Conservation (phyloP, 495 filamentous ascomycete genomes). For the Penicillium alfredii region DNA sequence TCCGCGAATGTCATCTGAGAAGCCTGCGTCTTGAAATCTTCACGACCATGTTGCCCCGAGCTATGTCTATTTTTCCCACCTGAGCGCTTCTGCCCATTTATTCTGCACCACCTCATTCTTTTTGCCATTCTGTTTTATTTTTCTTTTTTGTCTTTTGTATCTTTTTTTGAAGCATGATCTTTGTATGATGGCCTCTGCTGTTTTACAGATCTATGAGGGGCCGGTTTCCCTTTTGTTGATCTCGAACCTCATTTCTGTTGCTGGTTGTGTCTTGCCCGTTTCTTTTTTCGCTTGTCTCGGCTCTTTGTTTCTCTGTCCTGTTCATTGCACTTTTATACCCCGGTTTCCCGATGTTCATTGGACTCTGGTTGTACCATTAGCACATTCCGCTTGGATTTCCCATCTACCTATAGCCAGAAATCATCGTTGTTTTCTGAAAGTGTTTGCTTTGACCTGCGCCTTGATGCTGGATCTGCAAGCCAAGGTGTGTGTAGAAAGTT, state of each 20-base stretch:
- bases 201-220: no score
- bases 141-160: conserved; percentile 5
- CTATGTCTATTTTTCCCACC: conserved; percentile 19
- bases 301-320: conserved; percentile 10
- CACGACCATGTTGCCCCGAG: conserved; percentile 23
- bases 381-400: conserved; percentile 14
- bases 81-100: conserved; percentile 21
- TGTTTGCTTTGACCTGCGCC: no score
- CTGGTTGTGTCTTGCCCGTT: conserved; percentile 3
- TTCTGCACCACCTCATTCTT: conserved; percentile 8
- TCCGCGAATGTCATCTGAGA: conserved; percentile 36
- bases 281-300: conserved; percentile 4
- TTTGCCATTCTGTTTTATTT: no score
- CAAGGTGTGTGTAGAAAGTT: no score
- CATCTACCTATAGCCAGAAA: conserved; percentile 16
- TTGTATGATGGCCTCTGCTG: conserved; percentile 15
- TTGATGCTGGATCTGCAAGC: no score
- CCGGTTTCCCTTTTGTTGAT: conserved; percentile 19
- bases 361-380: conserved; percentile 37
- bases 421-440: conserved; percentile 9
- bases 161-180: conserved; percentile 17
- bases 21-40: conserved; percentile 4
- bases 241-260: no score
- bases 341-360: conserved; percentile 31
- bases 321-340: conserved; percentile 27